phyloP scores from a whole-genome alignment of 2,329 filamentous ascomycete genomes.

The Elsinoe ampelina region DNA sequence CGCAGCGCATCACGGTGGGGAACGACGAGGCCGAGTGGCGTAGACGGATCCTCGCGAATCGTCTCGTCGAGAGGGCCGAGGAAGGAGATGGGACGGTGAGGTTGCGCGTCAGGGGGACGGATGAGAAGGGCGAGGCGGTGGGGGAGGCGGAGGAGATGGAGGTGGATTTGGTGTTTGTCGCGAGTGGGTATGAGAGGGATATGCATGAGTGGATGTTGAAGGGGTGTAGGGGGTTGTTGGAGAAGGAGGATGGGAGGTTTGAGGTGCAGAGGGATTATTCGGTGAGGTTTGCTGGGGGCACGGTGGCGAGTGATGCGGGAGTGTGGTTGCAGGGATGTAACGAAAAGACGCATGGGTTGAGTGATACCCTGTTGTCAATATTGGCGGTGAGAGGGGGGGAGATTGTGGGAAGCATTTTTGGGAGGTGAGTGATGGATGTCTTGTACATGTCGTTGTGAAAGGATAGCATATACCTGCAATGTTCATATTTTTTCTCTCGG shows the following conservation, averaged over 20 bases:
- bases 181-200: constrained; percentile 75
- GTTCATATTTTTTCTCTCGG: not conserved
- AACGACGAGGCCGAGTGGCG: constrained; percentile 66
- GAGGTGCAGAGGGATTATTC: constrained; percentile 69
- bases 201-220: constrained; percentile 70
- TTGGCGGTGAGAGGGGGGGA: constrained; percentile 29
- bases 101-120: constrained; percentile 47
- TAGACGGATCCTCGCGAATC: constrained; percentile 65
- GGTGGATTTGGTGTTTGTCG: constrained; percentile 73
- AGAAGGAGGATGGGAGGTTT: constrained; percentile 46
- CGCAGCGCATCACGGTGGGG: constrained; percentile 64
- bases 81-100: constrained; percentile 47
- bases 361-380: constrained; percentile 30
- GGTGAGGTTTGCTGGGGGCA: constrained; percentile 58
- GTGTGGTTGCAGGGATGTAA: constrained; percentile 93
- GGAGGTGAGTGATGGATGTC: constrained; percentile 11
- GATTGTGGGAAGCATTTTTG: constrained; percentile 31
- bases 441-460: not conserved
- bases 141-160: constrained; percentile 53
- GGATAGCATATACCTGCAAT: not conserved
- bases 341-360: constrained; percentile 70
- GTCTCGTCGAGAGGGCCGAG: constrained; percentile 55
- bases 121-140: constrained; percentile 34
- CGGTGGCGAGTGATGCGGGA: constrained; percentile 63
- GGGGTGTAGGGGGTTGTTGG: constrained; percentile 55